Percentiles rank a stretch among this genome's conserved stretches.
Evolutionary conservation across 2,329 filamentous ascomycete species (phyloP).

Genomic region (Tympanopsis confertula): DNA sequence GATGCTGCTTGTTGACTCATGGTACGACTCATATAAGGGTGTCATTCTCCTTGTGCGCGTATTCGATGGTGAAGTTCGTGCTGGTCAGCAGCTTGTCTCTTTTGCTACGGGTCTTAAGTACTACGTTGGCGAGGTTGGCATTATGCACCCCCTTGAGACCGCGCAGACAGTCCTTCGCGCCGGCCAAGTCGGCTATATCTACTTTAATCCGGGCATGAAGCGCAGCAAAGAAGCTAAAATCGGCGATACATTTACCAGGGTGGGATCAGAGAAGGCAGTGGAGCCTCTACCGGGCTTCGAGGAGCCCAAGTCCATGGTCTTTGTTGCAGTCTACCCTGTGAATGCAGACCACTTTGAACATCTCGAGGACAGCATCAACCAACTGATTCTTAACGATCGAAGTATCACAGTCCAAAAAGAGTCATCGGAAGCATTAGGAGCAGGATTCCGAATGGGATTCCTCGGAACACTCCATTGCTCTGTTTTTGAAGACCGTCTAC

Average conservation of each 20-base stretch:
- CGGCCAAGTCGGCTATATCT: slow-evolving; percentile 91
- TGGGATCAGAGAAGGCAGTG: slow-evolving; percentile 65
- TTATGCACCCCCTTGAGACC: slow-evolving; percentile 83
- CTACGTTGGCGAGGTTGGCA: slow-evolving; percentile 88
- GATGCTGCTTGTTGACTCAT: slow-evolving; percentile 87
- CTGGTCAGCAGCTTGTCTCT: slow-evolving; percentile 77
- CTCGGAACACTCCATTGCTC: slow-evolving; percentile 95
- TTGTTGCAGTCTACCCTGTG: slow-evolving; percentile 89
- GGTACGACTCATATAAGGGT: slow-evolving; percentile 94
- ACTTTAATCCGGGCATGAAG: slow-evolving; percentile 99
- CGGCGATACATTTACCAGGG: slow-evolving; percentile 83
- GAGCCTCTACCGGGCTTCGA: slow-evolving; percentile 83
- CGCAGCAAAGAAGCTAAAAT: slow-evolving; percentile 89
- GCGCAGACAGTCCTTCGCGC: slow-evolving; percentile 71
- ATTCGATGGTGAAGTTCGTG: slow-evolving; percentile 74
- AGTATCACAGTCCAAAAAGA: slow-evolving; percentile 92
- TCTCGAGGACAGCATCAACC: slow-evolving; percentile 85
- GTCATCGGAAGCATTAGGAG: slow-evolving; percentile 82
- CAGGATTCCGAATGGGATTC: slow-evolving; percentile 89
- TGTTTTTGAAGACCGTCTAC: slow-evolving; percentile 92
- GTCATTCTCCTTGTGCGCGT: slow-evolving; percentile 83
- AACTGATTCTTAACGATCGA: slow-evolving; percentile 86
- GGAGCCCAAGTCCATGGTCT: slow-evolving; percentile 97
- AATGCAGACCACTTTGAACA: slow-evolving; percentile 80
- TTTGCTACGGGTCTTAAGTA: slow-evolving; percentile 84